These are phyloP conservation scores for Yamadazyma trypodendri DNA, from an alignment of 1,139 yeast species.

Conservation along the genomic window DNA sequence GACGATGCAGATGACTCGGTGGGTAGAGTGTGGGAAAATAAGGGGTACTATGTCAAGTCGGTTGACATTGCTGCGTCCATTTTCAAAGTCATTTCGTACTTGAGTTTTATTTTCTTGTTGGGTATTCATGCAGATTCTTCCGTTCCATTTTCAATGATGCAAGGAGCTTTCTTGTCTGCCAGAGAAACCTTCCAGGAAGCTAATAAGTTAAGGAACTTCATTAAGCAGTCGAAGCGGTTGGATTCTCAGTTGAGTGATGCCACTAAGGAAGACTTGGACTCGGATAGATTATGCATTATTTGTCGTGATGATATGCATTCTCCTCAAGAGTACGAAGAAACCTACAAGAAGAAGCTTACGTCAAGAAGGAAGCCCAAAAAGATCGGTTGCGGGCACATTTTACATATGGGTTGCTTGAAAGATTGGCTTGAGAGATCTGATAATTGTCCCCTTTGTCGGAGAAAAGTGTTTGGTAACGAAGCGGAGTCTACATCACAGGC, in stretches of 20 bases:
- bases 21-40: constrained; percentile 68
- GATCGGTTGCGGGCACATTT: constrained; percentile 79
- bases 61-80: constrained; percentile 53
- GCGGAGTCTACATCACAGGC: constrained; percentile 4
- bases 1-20: constrained; percentile 46
- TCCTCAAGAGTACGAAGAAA: constrained; percentile 27
- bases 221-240: constrained; percentile 63
- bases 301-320: constrained; percentile 80
- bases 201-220: constrained; percentile 51
- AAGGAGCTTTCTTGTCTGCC: constrained; percentile 62
- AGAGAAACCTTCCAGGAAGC: constrained; percentile 50
- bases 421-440: constrained; percentile 94
- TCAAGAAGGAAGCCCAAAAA: constrained; percentile 66
- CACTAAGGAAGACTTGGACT: constrained; percentile 58
- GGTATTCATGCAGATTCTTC: constrained; percentile 53
- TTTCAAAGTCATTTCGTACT: constrained; percentile 36
- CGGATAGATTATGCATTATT: constrained; percentile 70
- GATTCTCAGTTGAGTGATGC: constrained; percentile 65
- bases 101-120: constrained; percentile 36
- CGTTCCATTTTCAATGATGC: constrained; percentile 65
- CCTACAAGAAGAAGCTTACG: constrained; percentile 24
- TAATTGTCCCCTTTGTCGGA: constrained; percentile 87
- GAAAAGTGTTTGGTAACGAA: constrained; percentile 51
- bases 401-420: constrained; percentile 87
- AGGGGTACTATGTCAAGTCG: constrained; percentile 57